phyloP scores from a whole-genome alignment of 257 asterid species.

The Craterostigma plantagineum region DNA sequence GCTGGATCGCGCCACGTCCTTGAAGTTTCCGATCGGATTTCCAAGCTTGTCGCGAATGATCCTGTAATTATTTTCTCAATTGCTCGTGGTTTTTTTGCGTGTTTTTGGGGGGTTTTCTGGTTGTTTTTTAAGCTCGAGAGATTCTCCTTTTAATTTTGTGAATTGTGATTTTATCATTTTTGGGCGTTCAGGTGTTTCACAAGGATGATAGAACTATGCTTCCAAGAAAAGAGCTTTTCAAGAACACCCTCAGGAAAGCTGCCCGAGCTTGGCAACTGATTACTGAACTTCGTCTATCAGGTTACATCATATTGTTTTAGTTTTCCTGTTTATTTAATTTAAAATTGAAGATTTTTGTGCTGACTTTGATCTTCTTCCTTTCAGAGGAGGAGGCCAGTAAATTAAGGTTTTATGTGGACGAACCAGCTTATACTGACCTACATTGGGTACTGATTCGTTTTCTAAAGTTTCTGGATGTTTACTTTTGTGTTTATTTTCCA shows the following conservation, averaged over 20 bases:
- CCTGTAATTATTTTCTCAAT: constrained; percentile 29
- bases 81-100: not conserved
- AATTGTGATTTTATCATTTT: not conserved
- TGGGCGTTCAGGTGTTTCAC: constrained; percentile 38
- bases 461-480: not conserved
- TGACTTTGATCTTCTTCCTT: constrained; percentile 8
- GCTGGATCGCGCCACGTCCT: constrained; percentile 67
- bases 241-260: constrained; percentile 80
- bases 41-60: constrained; percentile 88
- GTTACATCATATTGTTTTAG: too few relatives aligned
- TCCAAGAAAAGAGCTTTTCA: constrained; percentile 79
- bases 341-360: too few relatives aligned
- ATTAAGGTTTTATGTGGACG: constrained; percentile 67
- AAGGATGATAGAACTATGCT: constrained; percentile 75
- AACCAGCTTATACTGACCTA: constrained; percentile 93
- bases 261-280: constrained; percentile 71
- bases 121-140: not conserved
- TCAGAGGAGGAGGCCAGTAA: constrained; percentile 80
- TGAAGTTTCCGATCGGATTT: constrained; percentile 70
- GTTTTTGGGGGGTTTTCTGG: not conserved
- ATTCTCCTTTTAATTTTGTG: not conserved
- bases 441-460: constrained; percentile 56
- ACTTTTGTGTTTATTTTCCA: not conserved
- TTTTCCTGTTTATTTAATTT: not conserved
- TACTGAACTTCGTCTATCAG: constrained; percentile 55